Evolutionary conservation across 164 flowering plant species (phyloP).

Genomic region (Aristolochia californica): DNA sequence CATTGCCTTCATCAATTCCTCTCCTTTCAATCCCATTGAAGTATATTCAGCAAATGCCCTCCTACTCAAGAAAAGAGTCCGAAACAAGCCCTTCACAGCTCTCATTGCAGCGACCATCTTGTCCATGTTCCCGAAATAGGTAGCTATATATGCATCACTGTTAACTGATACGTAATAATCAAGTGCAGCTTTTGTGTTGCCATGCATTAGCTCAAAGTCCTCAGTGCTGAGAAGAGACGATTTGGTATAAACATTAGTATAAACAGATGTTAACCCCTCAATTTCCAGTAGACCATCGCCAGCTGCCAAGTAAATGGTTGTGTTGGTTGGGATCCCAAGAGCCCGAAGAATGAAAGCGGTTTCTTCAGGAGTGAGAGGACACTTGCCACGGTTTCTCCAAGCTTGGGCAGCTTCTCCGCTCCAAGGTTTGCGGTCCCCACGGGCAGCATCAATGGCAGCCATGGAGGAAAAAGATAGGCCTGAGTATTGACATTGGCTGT

Average conservation of each 20-base stretch:
- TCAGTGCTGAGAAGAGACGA: constrained; percentile 48
- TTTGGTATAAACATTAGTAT: constrained; percentile 67
- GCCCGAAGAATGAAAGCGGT: constrained; percentile 69
- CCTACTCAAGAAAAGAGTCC: constrained; percentile 69
- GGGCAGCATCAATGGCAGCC: constrained; percentile 58
- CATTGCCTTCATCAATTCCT: constrained; percentile 44
- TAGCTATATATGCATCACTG: constrained; percentile 84
- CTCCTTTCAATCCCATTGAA: constrained; percentile 42
- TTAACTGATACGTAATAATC: constrained; percentile 85
- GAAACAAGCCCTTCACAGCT: constrained; percentile 51
- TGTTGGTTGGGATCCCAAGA: constrained; percentile 63
- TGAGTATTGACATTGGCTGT: constrained; percentile 73
- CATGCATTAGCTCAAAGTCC: constrained; percentile 79
- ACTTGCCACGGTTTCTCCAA: constrained; percentile 92
- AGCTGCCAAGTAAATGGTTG: constrained; percentile 85
- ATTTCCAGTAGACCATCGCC: constrained; percentile 93
- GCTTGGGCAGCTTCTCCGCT: constrained; percentile 66
- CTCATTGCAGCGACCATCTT: constrained; percentile 99
- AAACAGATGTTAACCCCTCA: constrained; percentile 66
- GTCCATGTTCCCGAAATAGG: constrained; percentile 98
- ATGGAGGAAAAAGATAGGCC: constrained; percentile 55
- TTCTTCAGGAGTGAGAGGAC: constrained; percentile 90
- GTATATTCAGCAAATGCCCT: constrained; percentile 60
- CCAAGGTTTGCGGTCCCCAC: constrained; percentile 78
- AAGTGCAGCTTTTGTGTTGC: constrained; percentile 96